Conservation (phyloP, 768 basidiomycete genomes). For the Mycena vulgaris region DNA sequence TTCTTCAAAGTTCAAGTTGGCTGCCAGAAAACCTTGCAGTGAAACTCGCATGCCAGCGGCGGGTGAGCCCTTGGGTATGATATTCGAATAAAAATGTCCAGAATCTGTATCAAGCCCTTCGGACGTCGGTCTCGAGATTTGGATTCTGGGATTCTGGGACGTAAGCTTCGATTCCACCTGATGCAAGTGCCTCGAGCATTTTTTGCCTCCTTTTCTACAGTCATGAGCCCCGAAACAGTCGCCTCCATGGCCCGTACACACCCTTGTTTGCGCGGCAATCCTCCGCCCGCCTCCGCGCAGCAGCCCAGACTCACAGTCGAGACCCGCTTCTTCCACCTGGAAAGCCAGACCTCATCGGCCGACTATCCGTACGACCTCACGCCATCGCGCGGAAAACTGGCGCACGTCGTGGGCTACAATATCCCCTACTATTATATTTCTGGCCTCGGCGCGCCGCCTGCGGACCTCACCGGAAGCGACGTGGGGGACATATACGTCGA, state of each 20-base stretch:
- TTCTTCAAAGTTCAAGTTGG: too few relatives aligned
- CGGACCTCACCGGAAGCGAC: conserved; percentile 4
- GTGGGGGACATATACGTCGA: conserved; percentile 31
- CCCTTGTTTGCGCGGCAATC: conserved; percentile 12
- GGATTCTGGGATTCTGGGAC: too few relatives aligned
- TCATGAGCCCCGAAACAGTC: not conserved
- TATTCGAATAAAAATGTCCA: too few relatives aligned
- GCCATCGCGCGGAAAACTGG: not conserved
- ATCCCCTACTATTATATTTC: conserved; percentile 19
- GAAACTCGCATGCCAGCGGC: too few relatives aligned
- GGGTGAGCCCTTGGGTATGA: too few relatives aligned
- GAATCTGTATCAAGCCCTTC: too few relatives aligned
- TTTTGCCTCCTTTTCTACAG: not conserved
- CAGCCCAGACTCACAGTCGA: not conserved
- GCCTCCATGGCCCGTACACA: not conserved
- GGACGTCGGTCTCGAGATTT: too few relatives aligned
- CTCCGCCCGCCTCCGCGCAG: not conserved
- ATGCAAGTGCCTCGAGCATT: not conserved
- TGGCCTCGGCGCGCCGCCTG: conserved; percentile 13
- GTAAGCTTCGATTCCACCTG: conserved; percentile 1
- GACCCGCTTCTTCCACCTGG: not conserved
- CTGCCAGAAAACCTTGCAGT: too few relatives aligned
- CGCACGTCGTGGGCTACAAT: not conserved
- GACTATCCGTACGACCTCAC: conserved; percentile 22
- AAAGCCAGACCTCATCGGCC: not conserved